Conservation (phyloP, 2,329 filamentous ascomycete species). For the Cytospora schulzeri region DNA sequence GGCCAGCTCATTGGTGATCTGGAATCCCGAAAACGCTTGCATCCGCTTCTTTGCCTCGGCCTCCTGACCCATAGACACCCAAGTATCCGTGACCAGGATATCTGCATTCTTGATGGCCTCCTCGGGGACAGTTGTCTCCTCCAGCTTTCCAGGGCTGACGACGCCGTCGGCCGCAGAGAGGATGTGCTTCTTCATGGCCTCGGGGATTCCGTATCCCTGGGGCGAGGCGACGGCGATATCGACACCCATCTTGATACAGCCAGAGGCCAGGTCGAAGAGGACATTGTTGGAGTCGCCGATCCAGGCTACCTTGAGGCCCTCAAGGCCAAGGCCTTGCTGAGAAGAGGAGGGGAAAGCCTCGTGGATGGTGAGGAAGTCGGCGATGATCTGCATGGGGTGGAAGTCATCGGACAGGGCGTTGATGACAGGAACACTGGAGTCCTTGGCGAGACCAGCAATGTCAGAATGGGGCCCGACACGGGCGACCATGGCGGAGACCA, state of each 20-base stretch:
- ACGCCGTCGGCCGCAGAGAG: constrained; percentile 60
- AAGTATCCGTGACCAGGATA: constrained; percentile 93
- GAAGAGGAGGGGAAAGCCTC: constrained; percentile 67
- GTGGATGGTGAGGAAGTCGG: constrained; percentile 88
- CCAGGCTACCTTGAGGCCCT: constrained; percentile 92
- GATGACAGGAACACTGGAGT: constrained; percentile 79
- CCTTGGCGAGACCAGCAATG: constrained; percentile 67
- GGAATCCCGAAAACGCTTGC: constrained; percentile 84
- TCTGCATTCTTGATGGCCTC: constrained; percentile 85
- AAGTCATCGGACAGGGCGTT: constrained; percentile 88
- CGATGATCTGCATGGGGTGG: constrained; percentile 92
- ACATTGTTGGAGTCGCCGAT: constrained; percentile 97
- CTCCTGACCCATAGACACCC: constrained; percentile 98
- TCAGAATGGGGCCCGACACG: constrained; percentile 79
- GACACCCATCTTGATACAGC: constrained; percentile 82
- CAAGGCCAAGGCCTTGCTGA: constrained; percentile 61
- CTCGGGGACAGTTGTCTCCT: constrained; percentile 78
- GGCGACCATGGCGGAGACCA: constrained; percentile 82
- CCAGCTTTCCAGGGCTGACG: constrained; percentile 64
- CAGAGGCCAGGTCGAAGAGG: constrained; percentile 89
- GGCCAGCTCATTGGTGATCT: constrained; percentile 85
- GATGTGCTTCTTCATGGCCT: constrained; percentile 74
- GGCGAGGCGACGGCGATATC: constrained; percentile 87
- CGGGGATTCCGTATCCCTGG: constrained; percentile 78
- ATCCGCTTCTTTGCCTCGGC: constrained; percentile 76